Evolutionary conservation across 495 filamentous ascomycete genomes (phyloP), one percentile per base, ranked within the genome.

Genomic region (Talaromyces stipitatus): DNA sequence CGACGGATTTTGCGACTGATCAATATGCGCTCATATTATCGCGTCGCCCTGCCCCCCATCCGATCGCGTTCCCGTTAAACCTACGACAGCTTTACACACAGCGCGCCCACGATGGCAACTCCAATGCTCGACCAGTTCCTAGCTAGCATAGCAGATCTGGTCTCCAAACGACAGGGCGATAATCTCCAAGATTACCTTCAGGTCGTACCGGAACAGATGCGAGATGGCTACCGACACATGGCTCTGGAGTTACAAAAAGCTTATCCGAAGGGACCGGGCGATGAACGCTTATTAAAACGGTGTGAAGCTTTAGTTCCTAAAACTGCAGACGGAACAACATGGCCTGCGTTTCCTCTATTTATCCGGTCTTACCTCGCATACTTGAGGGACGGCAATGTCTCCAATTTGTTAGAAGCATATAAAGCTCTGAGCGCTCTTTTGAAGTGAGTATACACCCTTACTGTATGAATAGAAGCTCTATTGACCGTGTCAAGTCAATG

Each of bases 341-440:
- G 89, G 87, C 78, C 82, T 0, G 80, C 85, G 0, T 92, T 95
- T 63, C 75, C 84, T 29, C 79, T 82, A 0, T 92, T 95, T 64
- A 79, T 92, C 66, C 85, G 82, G 64, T 82, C 86, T 24, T 96
- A 94, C 62, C 78, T 95, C 51, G 73, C 76, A 29, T 96, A 90
- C 63, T 79, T 91, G 69, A 78, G 90, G 41, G 89, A 92, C 61
- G 83, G 90, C 20, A 80, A 91, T 63, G 83, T 88, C 26, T 76
- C 84, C 3, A 85, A 92, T 64, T 72, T 92, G 4, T 72, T 95
- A 18, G 78, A 83, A 27, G 87, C 91, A 2, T 89, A 95, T 64
- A 78, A 87, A 33, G 68, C 83, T 58, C 80, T 95, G 56, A 91
- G 83, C 61, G 80, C 75, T 12, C 69, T 95, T 20, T 67, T 90